Evolutionary conservation across 768 basidiomycete species (phyloP).

Genomic region (Scleroderma bovista): DNA sequence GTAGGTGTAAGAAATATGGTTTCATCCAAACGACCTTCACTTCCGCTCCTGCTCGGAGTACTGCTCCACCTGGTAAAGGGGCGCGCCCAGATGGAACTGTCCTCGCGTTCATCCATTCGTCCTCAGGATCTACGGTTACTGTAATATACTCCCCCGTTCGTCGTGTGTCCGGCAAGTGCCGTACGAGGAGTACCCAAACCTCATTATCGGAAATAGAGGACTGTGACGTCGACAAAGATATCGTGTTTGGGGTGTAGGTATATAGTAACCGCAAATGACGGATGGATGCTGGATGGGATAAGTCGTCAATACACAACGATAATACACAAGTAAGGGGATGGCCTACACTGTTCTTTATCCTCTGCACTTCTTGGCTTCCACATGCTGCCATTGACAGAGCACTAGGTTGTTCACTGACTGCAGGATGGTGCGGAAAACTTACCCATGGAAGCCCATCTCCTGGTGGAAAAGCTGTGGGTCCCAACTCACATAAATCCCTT

Average conservation of each 20-base stretch:
- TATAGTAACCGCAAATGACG: constrained; percentile 40
- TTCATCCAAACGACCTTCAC: constrained; percentile 29
- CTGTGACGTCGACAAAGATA: neutral
- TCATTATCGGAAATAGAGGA: constrained; percentile 32
- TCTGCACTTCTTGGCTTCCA: constrained; percentile 43
- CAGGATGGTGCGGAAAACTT: constrained; percentile 11
- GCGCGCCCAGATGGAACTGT: neutral
- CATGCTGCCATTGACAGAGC: constrained; percentile 12
- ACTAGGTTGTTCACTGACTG: neutral
- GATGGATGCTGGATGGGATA: constrained; percentile 28
- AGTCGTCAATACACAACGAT: neutral
- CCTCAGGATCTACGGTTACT: constrained; percentile 37
- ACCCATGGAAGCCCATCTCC: constrained; percentile 63
- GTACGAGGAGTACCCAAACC: constrained; percentile 77
- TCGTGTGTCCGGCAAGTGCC: constrained; percentile 63
- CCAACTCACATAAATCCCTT: constrained; percentile 86
- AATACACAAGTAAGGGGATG: constrained; percentile 12
- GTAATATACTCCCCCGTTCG: constrained; percentile 65
- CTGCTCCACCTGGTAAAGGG: constrained; percentile 8
- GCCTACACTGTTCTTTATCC: constrained; percentile 28
- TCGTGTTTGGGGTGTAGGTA: constrained; percentile 3
- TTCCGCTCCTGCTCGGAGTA: constrained; percentile 28
- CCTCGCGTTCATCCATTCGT: constrained; percentile 32
- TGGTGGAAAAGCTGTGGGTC: constrained; percentile 57
- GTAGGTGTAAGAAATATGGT: neutral